Evolutionary conservation across 108 stramenopile genomes (phyloP), one percentile per base, ranked within the genome.

Genomic region (Nitzschia palea): DNA sequence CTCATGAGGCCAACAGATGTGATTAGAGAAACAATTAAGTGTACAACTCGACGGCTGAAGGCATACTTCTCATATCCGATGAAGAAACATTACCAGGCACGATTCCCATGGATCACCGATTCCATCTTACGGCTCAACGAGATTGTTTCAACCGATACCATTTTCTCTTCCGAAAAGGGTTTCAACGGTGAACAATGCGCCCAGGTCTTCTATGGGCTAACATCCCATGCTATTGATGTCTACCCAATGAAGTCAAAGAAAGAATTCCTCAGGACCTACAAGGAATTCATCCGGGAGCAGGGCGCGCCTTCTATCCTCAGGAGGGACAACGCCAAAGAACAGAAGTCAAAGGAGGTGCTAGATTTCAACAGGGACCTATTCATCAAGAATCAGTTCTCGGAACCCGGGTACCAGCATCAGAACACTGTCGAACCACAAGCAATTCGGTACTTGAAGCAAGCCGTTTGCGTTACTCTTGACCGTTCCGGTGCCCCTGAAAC

Each of bases 361-460:
- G 53, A 68, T 8, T 6, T 65, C 0, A 53, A 62, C 2, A 59
- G 78, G 3, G 20, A 26, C 2, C 29, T 62, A 2, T 44, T 17
- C 30, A 74, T 73, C 35, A 28, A 31, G 4, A 28, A 36, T 3
- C 62, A 44, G 45, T 48, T 64, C 18, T 44, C 29, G 33, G 78
- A 79, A 44, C 67, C 72, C 9, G 10, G 56, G 20, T 30, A 73
- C 17, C 78, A 64, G 52, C 55, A 71, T 23, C 78, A 79, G 43
- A 79, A 79, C 53, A 15, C 26, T 30, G 71, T 67, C 9, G 78
- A 79, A 60, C 40, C 10, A 14, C 10, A 37, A n/a, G 66, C 71
- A 17, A 42, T 44, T 25, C 37, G 54, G 18, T 23, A 14, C 12
- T 6, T 73, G n/a, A 79, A 79, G 42, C 28, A 25, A 4, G 44